These are phyloP conservation scores for Gillenia trifoliata DNA, from an alignment of 306 rosid genomes.

Conservation along the genomic window DNA sequence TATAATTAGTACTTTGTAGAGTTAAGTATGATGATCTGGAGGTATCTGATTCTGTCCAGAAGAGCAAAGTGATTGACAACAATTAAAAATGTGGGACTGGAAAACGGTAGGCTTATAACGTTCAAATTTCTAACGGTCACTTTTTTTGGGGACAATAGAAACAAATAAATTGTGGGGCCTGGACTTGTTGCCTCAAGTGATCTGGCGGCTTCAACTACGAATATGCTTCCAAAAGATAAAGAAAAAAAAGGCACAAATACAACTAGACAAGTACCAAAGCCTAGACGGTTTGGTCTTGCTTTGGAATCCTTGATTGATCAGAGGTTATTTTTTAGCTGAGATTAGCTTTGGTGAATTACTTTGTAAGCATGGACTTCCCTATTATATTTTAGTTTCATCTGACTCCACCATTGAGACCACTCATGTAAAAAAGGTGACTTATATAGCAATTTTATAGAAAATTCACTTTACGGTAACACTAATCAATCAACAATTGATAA, in stretches of 20 bases:
- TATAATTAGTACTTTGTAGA: too few relatives aligned
- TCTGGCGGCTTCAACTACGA: background rate
- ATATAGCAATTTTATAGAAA: too few relatives aligned
- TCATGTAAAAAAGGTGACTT: too few relatives aligned
- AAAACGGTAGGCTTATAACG: constrained; percentile 22
- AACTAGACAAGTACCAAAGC: too few relatives aligned
- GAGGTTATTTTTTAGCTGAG: background rate
- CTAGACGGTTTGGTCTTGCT: background rate
- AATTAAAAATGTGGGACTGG: background rate
- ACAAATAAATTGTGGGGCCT: background rate
- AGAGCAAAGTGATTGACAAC: background rate
- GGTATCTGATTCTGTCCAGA: constrained; percentile 18
- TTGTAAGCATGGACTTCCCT: too few relatives aligned
- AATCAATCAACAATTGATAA: too few relatives aligned
- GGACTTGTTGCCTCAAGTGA: background rate
- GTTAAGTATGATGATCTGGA: constrained; percentile 5
- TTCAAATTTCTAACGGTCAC: constrained; percentile 42
- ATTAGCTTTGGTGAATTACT: background rate
- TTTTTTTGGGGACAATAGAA: constrained; percentile 19
- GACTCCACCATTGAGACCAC: too few relatives aligned
- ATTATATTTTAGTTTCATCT: too few relatives aligned
- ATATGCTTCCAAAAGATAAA: background rate
- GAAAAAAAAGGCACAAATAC: background rate
- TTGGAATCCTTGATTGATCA: background rate
- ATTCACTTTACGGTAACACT: too few relatives aligned